These are phyloP conservation scores for Hyaloperonospora brassicae DNA, from an alignment of 352 stramenopile species.

Conservation along the genomic window DNA sequence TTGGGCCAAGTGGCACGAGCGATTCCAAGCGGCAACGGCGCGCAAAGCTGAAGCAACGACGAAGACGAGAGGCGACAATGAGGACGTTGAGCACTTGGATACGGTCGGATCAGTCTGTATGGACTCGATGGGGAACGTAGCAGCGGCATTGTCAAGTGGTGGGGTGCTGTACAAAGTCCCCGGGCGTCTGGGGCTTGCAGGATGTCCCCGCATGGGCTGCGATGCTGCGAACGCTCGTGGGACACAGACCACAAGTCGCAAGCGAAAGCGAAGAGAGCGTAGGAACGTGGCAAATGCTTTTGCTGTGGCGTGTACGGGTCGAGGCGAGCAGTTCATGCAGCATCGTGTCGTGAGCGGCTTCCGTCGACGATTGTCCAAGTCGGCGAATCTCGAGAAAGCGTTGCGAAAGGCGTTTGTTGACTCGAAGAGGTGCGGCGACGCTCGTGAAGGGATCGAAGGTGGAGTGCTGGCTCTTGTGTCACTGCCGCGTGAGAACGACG, in stretches of 20 bases:
- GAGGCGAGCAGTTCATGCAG: constrained; percentile 67
- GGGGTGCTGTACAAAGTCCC: constrained; percentile 59
- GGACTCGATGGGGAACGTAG: constrained; percentile 43
- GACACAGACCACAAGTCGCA: constrained; percentile 2
- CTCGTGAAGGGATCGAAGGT: constrained; percentile 40
- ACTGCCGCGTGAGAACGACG: constrained; percentile 1
- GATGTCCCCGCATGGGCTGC: constrained; percentile 56
- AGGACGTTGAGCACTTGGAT: constrained; percentile 26
- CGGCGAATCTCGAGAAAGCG: constrained; percentile 20
- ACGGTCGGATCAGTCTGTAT: constrained; percentile 61
- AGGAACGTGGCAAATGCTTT: constrained; percentile 27
- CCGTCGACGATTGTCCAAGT: constrained; percentile 21
- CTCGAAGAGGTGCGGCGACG: constrained; percentile 27
- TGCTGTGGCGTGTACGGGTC: constrained; percentile 47
- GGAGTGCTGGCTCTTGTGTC: constrained; percentile 36
- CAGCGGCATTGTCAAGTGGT: constrained; percentile 54
- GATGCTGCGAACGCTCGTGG: constrained; percentile 30
- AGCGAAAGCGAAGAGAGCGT: constrained; percentile 11
- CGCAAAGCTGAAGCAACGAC: not conserved
- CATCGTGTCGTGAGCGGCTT: constrained; percentile 32
- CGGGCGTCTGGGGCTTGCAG: constrained; percentile 55
- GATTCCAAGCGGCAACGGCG: constrained; percentile 16
- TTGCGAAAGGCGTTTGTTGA: constrained; percentile 32
- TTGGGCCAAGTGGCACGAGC: constrained; percentile 44
- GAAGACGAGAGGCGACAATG: not conserved